Percentiles rank a stretch among this genome's conserved stretches.
phyloP scores from a whole-genome alignment of 805 yeast genomes.

The Saccharomycopsis sp. region DNA sequence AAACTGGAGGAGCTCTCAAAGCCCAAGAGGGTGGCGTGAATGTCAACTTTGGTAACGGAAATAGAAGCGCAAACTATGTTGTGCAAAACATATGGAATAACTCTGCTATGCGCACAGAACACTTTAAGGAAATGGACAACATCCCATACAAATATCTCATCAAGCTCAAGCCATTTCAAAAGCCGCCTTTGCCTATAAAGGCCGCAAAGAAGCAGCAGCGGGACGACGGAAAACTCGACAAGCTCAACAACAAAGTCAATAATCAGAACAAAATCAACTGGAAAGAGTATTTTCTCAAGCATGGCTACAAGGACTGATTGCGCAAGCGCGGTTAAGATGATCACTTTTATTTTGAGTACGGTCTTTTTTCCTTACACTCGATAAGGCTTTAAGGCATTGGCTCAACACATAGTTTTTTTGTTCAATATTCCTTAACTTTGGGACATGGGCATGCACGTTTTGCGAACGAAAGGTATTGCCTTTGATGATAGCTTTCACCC shows the following conservation, averaged over 20 bases:
- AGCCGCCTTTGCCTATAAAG: slow-evolving; percentile 12
- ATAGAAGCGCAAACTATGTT: slow-evolving; percentile 2
- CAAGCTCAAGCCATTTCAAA: slow-evolving; percentile 18
- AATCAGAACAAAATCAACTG: slow-evolving; percentile 9
- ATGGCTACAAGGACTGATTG: slow-evolving; percentile 13
- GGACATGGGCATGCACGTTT: neutral
- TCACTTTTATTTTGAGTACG: neutral
- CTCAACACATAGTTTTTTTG: no score
- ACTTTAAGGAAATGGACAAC: slow-evolving; percentile 21
- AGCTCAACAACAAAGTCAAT: slow-evolving; percentile 1
- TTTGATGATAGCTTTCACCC: no score
- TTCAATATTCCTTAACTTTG: neutral
- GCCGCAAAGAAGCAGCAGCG: neutral
- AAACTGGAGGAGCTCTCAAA: slow-evolving; percentile 7
- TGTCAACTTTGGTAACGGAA: neutral
- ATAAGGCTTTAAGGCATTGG: no score
- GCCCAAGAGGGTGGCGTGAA: neutral
- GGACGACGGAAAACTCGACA: neutral
- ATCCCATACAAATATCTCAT: slow-evolving; percentile 16
- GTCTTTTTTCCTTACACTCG: neutral
- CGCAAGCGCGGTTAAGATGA: neutral
- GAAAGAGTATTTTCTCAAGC: slow-evolving; percentile 17
- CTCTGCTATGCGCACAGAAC: slow-evolving; percentile 20
- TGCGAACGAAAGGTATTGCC: no score
- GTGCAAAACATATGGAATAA: slow-evolving; percentile 21